Conservation (phyloP, 192 early-diverging fungal species). For the Backusella australiensis region DNA sequence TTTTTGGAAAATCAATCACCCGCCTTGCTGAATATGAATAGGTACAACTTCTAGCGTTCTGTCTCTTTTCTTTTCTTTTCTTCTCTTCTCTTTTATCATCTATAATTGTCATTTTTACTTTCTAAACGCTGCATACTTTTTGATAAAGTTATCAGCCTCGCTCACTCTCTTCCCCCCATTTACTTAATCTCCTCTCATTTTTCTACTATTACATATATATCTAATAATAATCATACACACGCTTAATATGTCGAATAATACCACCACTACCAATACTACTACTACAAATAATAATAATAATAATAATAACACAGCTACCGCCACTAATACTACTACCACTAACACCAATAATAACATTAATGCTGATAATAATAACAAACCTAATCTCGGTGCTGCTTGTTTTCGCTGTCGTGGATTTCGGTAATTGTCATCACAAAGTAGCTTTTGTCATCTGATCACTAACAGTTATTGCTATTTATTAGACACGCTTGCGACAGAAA, state of each 20-base stretch:
- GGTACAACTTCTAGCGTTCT: neutral
- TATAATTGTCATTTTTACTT: neutral
- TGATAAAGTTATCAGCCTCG: neutral
- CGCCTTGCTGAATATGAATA: neutral
- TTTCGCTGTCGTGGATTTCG: slow-evolving; percentile 39
- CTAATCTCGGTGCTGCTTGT: slow-evolving; percentile 23
- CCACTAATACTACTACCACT: neutral
- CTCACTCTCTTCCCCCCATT: neutral
- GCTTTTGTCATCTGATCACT: neutral
- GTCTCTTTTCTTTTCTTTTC: neutral
- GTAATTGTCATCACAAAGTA: slow-evolving; percentile 12
- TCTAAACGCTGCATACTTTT: neutral
- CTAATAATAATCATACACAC: neutral
- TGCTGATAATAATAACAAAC: neutral
- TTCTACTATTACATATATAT: neutral
- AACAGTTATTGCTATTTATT: neutral
- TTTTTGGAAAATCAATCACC: neutral
- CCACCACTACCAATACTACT: neutral
- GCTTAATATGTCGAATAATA: slow-evolving; percentile 1
- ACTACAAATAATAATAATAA: neutral
- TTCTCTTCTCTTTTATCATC: neutral
- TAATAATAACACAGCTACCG: neutral
- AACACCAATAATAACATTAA: neutral
- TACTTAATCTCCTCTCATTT: neutral
- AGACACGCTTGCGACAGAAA: slow-evolving; percentile 37